Base-by-base conservation (phyloP, 176 grass and related monocot species). In the Oropetium thomaeum region DNA sequence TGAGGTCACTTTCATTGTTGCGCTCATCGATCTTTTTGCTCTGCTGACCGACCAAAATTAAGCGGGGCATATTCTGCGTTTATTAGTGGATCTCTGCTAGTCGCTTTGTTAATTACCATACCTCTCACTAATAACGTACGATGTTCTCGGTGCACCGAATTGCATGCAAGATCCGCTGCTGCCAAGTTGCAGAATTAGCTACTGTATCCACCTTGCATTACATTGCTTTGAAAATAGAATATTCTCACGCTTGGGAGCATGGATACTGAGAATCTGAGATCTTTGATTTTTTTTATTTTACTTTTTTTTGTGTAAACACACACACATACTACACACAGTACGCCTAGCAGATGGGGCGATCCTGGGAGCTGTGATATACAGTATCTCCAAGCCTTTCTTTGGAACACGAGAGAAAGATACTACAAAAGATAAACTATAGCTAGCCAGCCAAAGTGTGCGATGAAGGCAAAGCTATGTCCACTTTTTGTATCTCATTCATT, bases 11-110 rank as follows among this genome's bases (percentile, higher is more conserved):
- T 7, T 78, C 85, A 6, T 29, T 29, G 79, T 57, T 87, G 67
- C 70, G 58, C 67, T 87, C 79, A 78, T 34, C n/a, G n/a, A n/a
- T n/a, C n/a, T 4, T 77, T 62, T 74, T 79, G 67, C 62, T 78
- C 85, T 67, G 42, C 74, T 71, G 85, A 87, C 53, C 52, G 58
- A 65, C 78, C 78, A 5, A 51, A 0, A 78, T 37, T 40, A 70
- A 51, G 17, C 5, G 65, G 25, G 65, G 25, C 73, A 78, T 76
- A 87, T 87, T 82, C 73, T 61, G 15, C 29, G 74, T 37, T 59
- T 47, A 68, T 59, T 47, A 68, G 68, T 73, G 74, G 65, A 66
- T 72, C 74, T 67, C n/a, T n/a, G n/a, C n/a, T n/a, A n/a, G n/a
- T n/a, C n/a, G n/a, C n/a, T n/a, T n/a, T n/a, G n/a, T n/a, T n/a